Base-by-base conservation (phyloP, 169 alveolate genomes). In the Plasmodium adleri region DNA sequence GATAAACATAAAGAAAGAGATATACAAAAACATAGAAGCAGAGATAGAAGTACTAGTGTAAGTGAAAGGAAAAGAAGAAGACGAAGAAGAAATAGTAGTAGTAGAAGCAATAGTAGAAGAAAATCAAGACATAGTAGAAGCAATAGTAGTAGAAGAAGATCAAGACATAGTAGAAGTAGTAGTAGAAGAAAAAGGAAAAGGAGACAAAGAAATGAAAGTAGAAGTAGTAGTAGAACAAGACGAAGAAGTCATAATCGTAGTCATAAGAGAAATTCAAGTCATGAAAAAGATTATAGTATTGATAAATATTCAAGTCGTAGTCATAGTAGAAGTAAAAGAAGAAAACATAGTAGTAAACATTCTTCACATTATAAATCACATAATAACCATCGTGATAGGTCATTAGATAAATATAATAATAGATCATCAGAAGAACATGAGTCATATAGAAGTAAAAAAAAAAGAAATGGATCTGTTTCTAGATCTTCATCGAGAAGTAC, bases 1-100 rank as follows among this genome's bases (percentile, higher is more conserved):
- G 91, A 72, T n/a, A 49, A 72, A 22, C 76, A 85, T 22, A 74
- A 66, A 50, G 76, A 72, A 12, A 74, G 49, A 24, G 88, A 68
- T n/a, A 39, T 49, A 50, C 76, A 71, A 5, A 67, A 63, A 28
- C 64, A 43, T 10, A 52, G 47, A 17, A 50, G 85, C 5, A 64
- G 45, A 1, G 90, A 90, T 10, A 73, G 94, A 58, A 83, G 87
- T 32, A 68, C 67, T 24, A 43, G 39, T 43, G 64, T 58, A 43
- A 50, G 24, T 64, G 43, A 28, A 2, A 63, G 32, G 60, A 74
- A 32, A 43, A 52, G 39, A 32, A 58, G 67, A 62, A 49, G 92
- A 43, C 8, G 93, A 76, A 28, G 75, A 70, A 26, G 54, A 75
- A 54, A 89, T 43, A 39, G 87, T 73, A 24, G 88, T 17, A n/a